These are phyloP conservation scores for Fusarium penzigii DNA, from an alignment of 2,329 filamentous ascomycete species.

Conservation along the genomic window DNA sequence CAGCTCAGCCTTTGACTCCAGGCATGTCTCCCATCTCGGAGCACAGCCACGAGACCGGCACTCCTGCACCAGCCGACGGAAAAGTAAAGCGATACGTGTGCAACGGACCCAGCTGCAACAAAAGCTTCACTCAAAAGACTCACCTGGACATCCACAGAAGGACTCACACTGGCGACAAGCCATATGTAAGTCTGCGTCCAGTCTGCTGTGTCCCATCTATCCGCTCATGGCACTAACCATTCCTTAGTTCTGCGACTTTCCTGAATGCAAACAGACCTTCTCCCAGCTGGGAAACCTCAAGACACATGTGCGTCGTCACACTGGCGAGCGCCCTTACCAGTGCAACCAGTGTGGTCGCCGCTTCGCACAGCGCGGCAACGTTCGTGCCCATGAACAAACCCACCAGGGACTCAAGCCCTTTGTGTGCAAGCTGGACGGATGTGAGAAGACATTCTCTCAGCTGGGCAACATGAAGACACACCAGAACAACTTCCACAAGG, in stretches of 20 bases:
- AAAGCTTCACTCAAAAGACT: conserved; percentile 87
- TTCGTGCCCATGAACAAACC: conserved; percentile 79
- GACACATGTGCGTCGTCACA: conserved; percentile 87
- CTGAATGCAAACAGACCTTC: conserved; percentile 76
- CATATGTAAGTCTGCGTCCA: conserved; percentile 67
- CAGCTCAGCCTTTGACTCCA: conserved; percentile 28
- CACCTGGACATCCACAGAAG: conserved; percentile 88
- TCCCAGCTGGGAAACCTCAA: conserved; percentile 91
- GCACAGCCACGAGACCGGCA: conserved; percentile 18
- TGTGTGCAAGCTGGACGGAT: conserved; percentile 78
- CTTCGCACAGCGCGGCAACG: conserved; percentile 85
- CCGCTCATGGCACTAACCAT: conserved; percentile 22
- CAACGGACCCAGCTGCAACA: conserved; percentile 70
- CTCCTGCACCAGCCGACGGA: conserved; percentile 25
- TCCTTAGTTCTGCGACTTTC: conserved; percentile 64
- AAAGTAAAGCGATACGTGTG: conserved; percentile 70
- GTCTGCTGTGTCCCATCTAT: too few species aligned
- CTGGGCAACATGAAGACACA: conserved; percentile 94
- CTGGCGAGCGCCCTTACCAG: conserved; percentile 79
- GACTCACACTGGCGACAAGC: conserved; percentile 86
- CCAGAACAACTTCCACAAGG: conserved; percentile 88
- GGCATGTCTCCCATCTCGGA: conserved; percentile 28
- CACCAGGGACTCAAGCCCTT: conserved; percentile 79
- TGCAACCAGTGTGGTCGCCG: conserved; percentile 79
- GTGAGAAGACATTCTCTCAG: conserved; percentile 86